These are phyloP conservation scores for Dendrocalamus sinicus DNA, from an alignment of 176 grass and related monocot genomes.

Conservation along the genomic window DNA sequence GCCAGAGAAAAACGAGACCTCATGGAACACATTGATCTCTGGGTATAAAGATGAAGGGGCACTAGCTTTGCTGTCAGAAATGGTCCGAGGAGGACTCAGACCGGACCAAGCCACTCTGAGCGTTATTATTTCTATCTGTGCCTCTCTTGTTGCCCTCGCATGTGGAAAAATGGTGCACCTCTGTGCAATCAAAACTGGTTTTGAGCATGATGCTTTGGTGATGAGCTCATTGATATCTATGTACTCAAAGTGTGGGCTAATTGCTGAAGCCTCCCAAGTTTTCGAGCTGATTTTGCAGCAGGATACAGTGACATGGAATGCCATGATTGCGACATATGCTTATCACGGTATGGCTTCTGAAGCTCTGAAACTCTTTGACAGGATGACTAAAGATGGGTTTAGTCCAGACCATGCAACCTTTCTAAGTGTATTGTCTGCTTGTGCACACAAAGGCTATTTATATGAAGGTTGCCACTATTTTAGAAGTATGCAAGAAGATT, in stretches of 20 bases:
- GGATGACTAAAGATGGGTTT: slow-evolving; percentile 60
- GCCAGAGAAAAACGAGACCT: slow-evolving; percentile 60
- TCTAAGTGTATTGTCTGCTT: slow-evolving; percentile 68
- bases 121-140: slow-evolving; percentile 65
- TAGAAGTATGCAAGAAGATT: slow-evolving; percentile 66
- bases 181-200: slow-evolving; percentile 56
- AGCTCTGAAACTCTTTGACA: slow-evolving; percentile 61
- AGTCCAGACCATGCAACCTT: slow-evolving; percentile 70
- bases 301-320: slow-evolving; percentile 81
- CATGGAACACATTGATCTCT: slow-evolving; percentile 80
- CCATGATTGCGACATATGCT: slow-evolving; percentile 75
- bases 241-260: slow-evolving; percentile 79
- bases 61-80: slow-evolving; percentile 58
- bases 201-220: slow-evolving; percentile 71
- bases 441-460: slow-evolving; percentile 74
- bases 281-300: slow-evolving; percentile 56
- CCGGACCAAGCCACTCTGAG: slow-evolving; percentile 69
- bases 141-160: slow-evolving; percentile 62
- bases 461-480: slow-evolving; percentile 72
- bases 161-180: slow-evolving; percentile 74
- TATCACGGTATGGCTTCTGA: slow-evolving; percentile 72
- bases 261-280: slow-evolving; percentile 58
- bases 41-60: slow-evolving; percentile 62
- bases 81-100: slow-evolving; percentile 63
- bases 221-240: slow-evolving; percentile 78